Base-by-base conservation (phyloP, 805 yeast species). In the Jamesozyma rosinii region DNA sequence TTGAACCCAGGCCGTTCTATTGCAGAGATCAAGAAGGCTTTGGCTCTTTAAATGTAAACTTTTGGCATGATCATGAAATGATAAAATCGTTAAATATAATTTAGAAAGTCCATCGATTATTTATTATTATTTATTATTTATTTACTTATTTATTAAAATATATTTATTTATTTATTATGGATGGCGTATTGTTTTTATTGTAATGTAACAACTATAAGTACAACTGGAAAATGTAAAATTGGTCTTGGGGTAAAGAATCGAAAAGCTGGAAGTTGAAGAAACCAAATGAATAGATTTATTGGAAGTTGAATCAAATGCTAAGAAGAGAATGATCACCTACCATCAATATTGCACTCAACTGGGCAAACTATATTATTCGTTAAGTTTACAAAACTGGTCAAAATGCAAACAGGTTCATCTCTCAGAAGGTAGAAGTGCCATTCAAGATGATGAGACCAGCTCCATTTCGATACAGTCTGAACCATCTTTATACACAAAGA, bases 1-100 rank as follows among this genome's bases (percentile, higher is more conserved):
- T 77, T 92, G 72, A 92, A 92, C 71, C 98, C 98, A 38, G 98
- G 97, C 71, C 74, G 65, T 58, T 97, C 98, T 46, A 92, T 92
- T 69, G 97, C 97, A 51, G 88, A 87, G 70, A 88, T 92, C 69
- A 92, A 92, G 77, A 89, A 87, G 74, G 79, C 80, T 62, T 76
- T 92, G 76, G 92, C 96, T 42, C 75, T 83, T 21, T 46, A 29
- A 32, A n/a, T n/a, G n/a, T n/a, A n/a, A n/a, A n/a, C n/a, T n/a
- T n/a, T n/a, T 24, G 29, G 11, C 29, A 24, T 11, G 29, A 24
- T 24, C 18, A 27, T 27, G 10, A 10, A 14, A 27, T 27, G 10
- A 27, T 14, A 27, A 10, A 27, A 27, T 10, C 31, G 10, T 10
- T 14, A 27, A 27, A 10, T 27, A 27, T 27, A 10, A 24, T 8